Conservation (phyloP, 2,329 filamentous ascomycete genomes). For the Rhynchosporium agropyri region DNA sequence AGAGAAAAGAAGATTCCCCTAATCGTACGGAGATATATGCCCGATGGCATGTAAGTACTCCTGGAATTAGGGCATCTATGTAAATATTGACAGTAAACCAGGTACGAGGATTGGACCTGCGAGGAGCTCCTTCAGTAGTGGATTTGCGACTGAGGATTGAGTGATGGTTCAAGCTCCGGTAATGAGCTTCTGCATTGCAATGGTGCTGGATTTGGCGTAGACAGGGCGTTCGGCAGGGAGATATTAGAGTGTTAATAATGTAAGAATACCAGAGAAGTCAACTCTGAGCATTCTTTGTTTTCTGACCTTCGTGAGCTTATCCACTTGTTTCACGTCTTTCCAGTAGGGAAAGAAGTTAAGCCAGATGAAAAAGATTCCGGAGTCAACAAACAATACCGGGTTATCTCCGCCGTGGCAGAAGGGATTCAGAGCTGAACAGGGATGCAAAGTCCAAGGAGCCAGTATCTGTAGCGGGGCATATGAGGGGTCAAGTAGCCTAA, state of each 20-base stretch:
- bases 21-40: slow-evolving; percentile 92
- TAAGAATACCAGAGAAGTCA: slow-evolving; percentile 20
- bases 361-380: slow-evolving; percentile 23
- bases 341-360: neutral
- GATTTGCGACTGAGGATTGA: neutral
- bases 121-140: slow-evolving; percentile 73
- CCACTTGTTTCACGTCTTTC: neutral
- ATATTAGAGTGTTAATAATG: slow-evolving; percentile 8
- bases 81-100: slow-evolving; percentile 24
- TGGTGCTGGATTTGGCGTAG: slow-evolving; percentile 37
- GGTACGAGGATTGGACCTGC: slow-evolving; percentile 98
- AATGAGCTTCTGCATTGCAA: slow-evolving; percentile 34
- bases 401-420: slow-evolving; percentile 31
- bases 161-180: slow-evolving; percentile 4
- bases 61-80: neutral
- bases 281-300: neutral
- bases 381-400: slow-evolving; percentile 26
- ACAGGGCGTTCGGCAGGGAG: slow-evolving; percentile 36
- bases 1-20: slow-evolving; percentile 98
- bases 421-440: slow-evolving; percentile 31
- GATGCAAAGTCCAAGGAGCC: slow-evolving; percentile 23
- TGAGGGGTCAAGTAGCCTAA: slow-evolving; percentile 36
- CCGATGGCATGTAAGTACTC: slow-evolving; percentile 83
- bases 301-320: neutral
- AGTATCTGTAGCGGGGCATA: slow-evolving; percentile 26